Conservation (phyloP, 2,329 filamentous ascomycete species). For the Aspergillus brasiliensis region DNA sequence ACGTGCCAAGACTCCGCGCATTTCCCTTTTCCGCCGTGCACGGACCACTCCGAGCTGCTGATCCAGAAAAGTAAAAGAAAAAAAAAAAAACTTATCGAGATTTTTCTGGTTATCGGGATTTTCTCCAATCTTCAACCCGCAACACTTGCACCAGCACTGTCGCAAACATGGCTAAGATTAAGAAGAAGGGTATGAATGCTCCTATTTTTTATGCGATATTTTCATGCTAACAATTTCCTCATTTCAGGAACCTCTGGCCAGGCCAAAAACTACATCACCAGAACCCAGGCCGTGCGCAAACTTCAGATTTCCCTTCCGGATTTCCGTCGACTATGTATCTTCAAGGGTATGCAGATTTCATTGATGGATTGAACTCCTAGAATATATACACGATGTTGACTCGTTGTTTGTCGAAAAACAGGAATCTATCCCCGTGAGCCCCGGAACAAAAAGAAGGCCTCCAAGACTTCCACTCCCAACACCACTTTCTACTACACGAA, state of each 20-base stretch:
- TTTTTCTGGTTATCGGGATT: slow-evolving; percentile 40
- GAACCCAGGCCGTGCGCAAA: slow-evolving; percentile 96
- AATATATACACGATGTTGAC: slow-evolving; percentile 17
- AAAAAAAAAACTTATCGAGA: slow-evolving; percentile 42
- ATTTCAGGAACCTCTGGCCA: slow-evolving; percentile 74
- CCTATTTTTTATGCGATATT: neutral
- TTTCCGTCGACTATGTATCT: slow-evolving; percentile 97
- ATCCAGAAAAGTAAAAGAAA: slow-evolving; percentile 24
- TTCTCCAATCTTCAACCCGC: slow-evolving; percentile 17
- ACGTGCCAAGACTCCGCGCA: slow-evolving; percentile 27
- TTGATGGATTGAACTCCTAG: neutral
- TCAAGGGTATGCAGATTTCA: slow-evolving; percentile 67
- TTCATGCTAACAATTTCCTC: slow-evolving; percentile 7
- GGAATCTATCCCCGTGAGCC: slow-evolving; percentile 97
- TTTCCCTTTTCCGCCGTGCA: slow-evolving; percentile 31
- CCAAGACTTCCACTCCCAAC: slow-evolving; percentile 82
- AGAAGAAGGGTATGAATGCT: slow-evolving; percentile 73
- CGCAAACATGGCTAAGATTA: slow-evolving; percentile 70
- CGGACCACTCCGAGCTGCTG: slow-evolving; percentile 31
- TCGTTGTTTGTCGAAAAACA: slow-evolving; percentile 26
- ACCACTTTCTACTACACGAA: slow-evolving; percentile 93
- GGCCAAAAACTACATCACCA: slow-evolving; percentile 97
- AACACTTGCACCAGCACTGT: slow-evolving; percentile 4
- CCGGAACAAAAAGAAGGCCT: slow-evolving; percentile 94
- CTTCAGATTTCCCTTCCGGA: slow-evolving; percentile 95